Conservation (phyloP, 352 stramenopile species). For the Elongisporangium prolatum region DNA sequence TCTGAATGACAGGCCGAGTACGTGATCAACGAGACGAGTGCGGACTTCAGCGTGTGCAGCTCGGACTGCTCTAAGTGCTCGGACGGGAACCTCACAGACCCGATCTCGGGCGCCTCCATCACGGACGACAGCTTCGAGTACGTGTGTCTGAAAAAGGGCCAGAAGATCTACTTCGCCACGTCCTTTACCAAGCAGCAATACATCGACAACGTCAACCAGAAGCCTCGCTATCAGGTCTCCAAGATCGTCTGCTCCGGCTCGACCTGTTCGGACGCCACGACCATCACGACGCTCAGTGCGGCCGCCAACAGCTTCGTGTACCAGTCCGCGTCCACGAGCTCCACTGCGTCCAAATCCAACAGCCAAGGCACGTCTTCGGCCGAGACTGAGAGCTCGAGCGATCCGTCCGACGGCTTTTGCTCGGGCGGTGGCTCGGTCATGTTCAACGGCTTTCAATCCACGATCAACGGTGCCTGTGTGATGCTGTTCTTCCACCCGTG, state of each 20-base stretch:
- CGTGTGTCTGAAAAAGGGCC: constrained; percentile 65
- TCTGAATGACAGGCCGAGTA: constrained; percentile 30
- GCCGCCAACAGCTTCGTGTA: constrained; percentile 32
- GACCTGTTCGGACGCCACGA: constrained; percentile 52
- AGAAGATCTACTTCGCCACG: constrained; percentile 86
- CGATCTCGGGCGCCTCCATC: constrained; percentile 52
- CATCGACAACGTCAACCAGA: constrained; percentile 46
- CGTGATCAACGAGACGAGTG: constrained; percentile 39
- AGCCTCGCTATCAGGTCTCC: constrained; percentile 44
- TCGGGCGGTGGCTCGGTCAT: constrained; percentile 68
- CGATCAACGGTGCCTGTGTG: constrained; percentile 65
- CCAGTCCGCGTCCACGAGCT: constrained; percentile 17
- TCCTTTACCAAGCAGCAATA: constrained; percentile 62
- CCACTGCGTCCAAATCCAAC: constrained; percentile 16
- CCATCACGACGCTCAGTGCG: constrained; percentile 50
- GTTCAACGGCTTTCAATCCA: constrained; percentile 80
- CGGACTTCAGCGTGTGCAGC: constrained; percentile 26
- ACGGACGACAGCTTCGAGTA: constrained; percentile 59
- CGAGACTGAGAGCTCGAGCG: constrained; percentile 9
- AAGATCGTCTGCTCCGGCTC: constrained; percentile 46
- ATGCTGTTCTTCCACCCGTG: constrained; percentile 76
- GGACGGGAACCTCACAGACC: constrained; percentile 40
- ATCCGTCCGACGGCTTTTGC: constrained; percentile 33
- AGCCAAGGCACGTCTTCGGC: constrained; percentile 16
- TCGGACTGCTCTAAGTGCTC: constrained; percentile 41